phyloP scores from a whole-genome alignment of 2,329 filamentous ascomycete genomes.

The Cryphonectria radicalis region DNA sequence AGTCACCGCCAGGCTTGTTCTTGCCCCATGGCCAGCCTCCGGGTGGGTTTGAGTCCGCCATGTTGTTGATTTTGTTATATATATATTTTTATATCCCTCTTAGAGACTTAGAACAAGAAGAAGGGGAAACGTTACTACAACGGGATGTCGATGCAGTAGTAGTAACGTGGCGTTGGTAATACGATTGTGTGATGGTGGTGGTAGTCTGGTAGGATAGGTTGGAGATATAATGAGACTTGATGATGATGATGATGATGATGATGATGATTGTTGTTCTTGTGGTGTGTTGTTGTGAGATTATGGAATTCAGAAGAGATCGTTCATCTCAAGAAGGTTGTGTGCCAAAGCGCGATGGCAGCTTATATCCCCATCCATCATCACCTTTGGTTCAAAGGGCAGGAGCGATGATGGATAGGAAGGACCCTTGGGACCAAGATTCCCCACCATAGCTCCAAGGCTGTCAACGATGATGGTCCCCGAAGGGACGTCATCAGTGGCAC shows the following conservation, averaged over 20 bases:
- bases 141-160: conserved; percentile 10
- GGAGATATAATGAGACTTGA: background rate
- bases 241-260: background rate
- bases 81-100: no score
- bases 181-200: background rate
- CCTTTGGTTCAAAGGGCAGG: no score
- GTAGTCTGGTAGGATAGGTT: background rate
- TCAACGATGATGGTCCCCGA: conserved; percentile 2
- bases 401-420: background rate
- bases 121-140: background rate
- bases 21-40: conserved; percentile 33
- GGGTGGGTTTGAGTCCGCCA: conserved; percentile 30
- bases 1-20: conserved; percentile 28
- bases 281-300: background rate
- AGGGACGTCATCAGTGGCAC: conserved; percentile 28
- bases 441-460: conserved; percentile 10
- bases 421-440: background rate
- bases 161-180: background rate
- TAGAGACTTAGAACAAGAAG: background rate
- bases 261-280: background rate
- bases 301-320: background rate
- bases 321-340: conserved; percentile 6
- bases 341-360: conserved; percentile 27
- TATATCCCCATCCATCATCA: conserved; percentile 24
- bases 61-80: conserved; percentile 11